Base-by-base conservation (phyloP, 768 basidiomycete genomes). In the Rhodocollybia butyracea region DNA sequence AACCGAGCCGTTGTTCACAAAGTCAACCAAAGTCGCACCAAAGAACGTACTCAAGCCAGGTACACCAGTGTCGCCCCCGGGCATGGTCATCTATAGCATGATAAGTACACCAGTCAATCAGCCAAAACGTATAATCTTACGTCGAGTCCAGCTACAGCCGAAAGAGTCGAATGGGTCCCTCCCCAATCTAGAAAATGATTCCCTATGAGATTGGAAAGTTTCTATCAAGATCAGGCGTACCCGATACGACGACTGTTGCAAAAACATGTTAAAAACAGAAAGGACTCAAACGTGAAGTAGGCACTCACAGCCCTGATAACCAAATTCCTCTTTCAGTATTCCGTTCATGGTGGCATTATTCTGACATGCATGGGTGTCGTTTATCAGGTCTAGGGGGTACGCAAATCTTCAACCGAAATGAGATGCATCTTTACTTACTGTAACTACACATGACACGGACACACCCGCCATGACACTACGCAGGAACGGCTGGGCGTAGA, bases 391-490 rank as follows among this genome's bases (percentile, higher is more conserved):
- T 88, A 13, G 36, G n/a, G n/a, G n/a, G n/a, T n/a, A n/a, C n/a
- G n/a, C n/a, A n/a, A n/a, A n/a, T n/a, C n/a, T 34, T 7, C 19
- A 36, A 51, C 11, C 3, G 2, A 21, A 39, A 11, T 41, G 10
- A 51, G 50, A 15, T 8, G 15, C 40, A 15, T 26, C 17, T 12
- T 3, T n/a, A 45, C 52, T 30, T 26, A 54, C 52, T 54, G 38
- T 54, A 54, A 32, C 52, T 83, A 73, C 88, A 91, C 88, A 91
- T 91, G 57, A 89, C 71, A 79, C 80, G 1, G 84, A 75, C 4
- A 86, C 84, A 19, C 89, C 89, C 3, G 89, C 89, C 79, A 85
- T 84, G 31, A 90, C 78, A 60, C 85, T 84, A 54, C 76, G 77
- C 66, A 86, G 60, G 76, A 88, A 89, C 0, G 87, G 86, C 56